Base-by-base conservation (phyloP, 148 eudicot species). In the Rhododendron mucronatum region DNA sequence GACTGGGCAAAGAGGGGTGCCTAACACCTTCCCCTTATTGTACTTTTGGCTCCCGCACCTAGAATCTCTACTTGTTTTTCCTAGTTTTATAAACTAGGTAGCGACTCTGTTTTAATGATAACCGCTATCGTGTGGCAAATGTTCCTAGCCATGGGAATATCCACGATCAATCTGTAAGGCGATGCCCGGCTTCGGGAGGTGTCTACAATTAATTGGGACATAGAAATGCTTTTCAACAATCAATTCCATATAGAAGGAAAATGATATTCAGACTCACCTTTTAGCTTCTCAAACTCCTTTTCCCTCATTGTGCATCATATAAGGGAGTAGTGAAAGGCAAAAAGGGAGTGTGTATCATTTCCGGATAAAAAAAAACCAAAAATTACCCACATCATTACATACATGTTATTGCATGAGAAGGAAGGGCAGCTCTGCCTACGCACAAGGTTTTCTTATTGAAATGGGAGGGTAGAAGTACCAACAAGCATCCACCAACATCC, bases 401-500 rank as follows among this genome's bases (percentile, higher is more conserved):
- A 61, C 10, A 61, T 26, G 67, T 61, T 61, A 61, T 61, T 61
- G n/a, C 2, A 57, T 57, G 63, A 20, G 7, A 57, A 57, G 2
- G 67, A 61, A 51, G 3, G 16, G 21, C 82, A 0, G 0, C 44
- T 48, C 30, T 79, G 13, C 23, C 30, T 1, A 41, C 16, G 18
- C 81, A 45, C 35, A 47, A 30, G 69, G 84, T 61, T 59, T 55
- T 61, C 61, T 82, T 14, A 82, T 39, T 20, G 51, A 55, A 16
- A 55, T 21, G 71, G 30, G 28, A 86, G 59, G 45, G 26, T 18
- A 50, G 23, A 61, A 41, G 79, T 93, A 97, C 99, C 98, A 88
- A 96, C 87, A 97, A 91, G 85, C 91, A 81, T 88, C 98, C 99
- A 67, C 94, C 92, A 45, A 92, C 92, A 91, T 94, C 98, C 85